phyloP scores from a whole-genome alignment of 257 asterid species.

The Ligustrum vulgare region DNA sequence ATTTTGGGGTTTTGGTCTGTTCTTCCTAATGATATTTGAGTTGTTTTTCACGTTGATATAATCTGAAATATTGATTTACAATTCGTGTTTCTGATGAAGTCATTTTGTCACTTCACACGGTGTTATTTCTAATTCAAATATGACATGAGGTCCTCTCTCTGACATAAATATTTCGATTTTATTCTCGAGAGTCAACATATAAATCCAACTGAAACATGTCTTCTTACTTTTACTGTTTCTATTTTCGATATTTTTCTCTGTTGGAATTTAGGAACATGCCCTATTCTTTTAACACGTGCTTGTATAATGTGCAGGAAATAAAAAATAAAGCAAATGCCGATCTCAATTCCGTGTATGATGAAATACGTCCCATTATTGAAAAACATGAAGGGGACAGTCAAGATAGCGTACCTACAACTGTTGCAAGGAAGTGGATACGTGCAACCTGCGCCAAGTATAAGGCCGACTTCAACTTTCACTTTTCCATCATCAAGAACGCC shows the following conservation, averaged over 20 bases:
- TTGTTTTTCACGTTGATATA: not conserved
- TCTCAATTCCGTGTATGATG: conserved; percentile 67
- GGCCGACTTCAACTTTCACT: conserved; percentile 71
- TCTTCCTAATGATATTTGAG: not conserved
- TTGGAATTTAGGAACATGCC: not conserved
- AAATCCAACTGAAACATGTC: not conserved
- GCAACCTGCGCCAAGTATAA: conserved; percentile 68
- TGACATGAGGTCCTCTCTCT: not conserved
- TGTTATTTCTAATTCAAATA: not conserved
- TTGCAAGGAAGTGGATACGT: conserved; percentile 87
- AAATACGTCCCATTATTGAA: conserved; percentile 90
- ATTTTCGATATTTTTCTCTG: not conserved
- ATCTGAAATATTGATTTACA: not conserved
- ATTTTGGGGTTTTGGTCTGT: not conserved
- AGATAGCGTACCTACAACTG: conserved; percentile 70
- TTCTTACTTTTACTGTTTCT: not conserved
- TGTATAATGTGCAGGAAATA: conserved; percentile 48
- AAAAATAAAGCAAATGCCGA: conserved; percentile 55
- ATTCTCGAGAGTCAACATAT: not conserved
- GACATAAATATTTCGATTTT: not conserved
- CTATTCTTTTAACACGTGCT: not conserved
- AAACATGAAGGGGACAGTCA: conserved; percentile 83
- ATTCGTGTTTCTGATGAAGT: not conserved
- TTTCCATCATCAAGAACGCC: conserved; percentile 65
- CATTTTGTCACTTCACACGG: not conserved